Evolutionary conservation across 2,329 filamentous ascomycete species (phyloP), one percentile per base, ranked within the genome.

Genomic region (Neofusicoccum cordaticola): DNA sequence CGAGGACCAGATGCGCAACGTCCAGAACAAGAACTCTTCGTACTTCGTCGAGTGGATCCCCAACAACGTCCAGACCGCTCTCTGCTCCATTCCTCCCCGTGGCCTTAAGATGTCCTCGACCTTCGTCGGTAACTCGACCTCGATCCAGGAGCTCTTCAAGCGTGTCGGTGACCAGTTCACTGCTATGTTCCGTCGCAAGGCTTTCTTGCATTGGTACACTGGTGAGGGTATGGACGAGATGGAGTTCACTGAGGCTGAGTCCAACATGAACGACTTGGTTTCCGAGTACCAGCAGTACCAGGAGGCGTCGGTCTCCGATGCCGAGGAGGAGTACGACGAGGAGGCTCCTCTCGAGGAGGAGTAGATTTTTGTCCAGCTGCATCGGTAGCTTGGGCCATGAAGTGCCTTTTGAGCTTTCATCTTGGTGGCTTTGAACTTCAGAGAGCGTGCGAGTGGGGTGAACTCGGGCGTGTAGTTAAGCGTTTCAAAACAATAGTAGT

Each of bases 121-220:
- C 79, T 99, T 99, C 75, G 92, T 99, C 73, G 95, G 95, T 79
- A 99, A 99, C 90, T 97, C 93, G 70, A 99, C 95, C 74, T 96
- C 94, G 71, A 99, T 99, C 84, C 95, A 99, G 87, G 95, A 99
- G 86, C 91, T 99, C 75, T 99, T 99, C 91, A 98, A 99, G 92
- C 94, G 95, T 88, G 86, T 99, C 74, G 95, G 95, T 79, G 95
- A 99, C 83, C 95, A 99, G 85, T 99, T 99, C 89, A 93, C 90
- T 84, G 95, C 93, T 80, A 99, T 99, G 95, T 99, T 99, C 90
- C 89, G 95, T 85, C 93, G 95, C 85, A 99, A 98, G 91, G 95
- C 95, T 89, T 99, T 99, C 93, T 92, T 99, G 88, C 95, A 98
- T 87, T 99, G 95, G 95, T 99, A 99, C 86, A 99, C 95, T 88